phyloP scores from a whole-genome alignment of 805 yeast genomes.

The Yarrowia hollandica region DNA sequence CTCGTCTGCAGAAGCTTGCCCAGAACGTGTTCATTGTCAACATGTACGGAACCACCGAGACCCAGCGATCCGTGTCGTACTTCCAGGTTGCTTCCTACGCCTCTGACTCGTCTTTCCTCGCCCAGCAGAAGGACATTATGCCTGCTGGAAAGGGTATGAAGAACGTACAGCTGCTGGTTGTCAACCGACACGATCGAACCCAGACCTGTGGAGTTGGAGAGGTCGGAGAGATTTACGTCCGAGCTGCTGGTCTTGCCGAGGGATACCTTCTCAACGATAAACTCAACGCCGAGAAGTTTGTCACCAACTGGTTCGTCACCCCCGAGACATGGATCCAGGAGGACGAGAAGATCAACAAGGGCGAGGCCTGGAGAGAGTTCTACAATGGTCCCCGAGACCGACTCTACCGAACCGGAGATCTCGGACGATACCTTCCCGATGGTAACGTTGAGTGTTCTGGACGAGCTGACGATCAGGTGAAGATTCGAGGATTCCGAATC shows the following conservation, averaged over 20 bases:
- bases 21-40: slow-evolving; percentile 86
- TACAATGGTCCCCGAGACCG: slow-evolving; percentile 97
- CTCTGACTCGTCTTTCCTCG: slow-evolving; percentile 69
- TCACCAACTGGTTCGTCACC: slow-evolving; percentile 86
- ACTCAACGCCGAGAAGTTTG: slow-evolving; percentile 80
- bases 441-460: slow-evolving; percentile 99
- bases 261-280: slow-evolving; percentile 94
- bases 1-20: slow-evolving; percentile 88
- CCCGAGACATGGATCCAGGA: slow-evolving; percentile 59
- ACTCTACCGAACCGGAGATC: slow-evolving; percentile 93
- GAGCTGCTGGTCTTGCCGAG: slow-evolving; percentile 97
- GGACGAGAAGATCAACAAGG: slow-evolving; percentile 47
- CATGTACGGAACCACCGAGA: slow-evolving; percentile 99
- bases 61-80: slow-evolving; percentile 96
- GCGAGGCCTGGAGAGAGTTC: slow-evolving; percentile 66
- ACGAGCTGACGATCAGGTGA: slow-evolving; percentile 98
- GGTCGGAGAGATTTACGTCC: slow-evolving; percentile 96
- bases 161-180: slow-evolving; percentile 91
- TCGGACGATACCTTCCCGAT: slow-evolving; percentile 94
- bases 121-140: slow-evolving; percentile 87
- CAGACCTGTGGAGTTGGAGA: slow-evolving; percentile 98
- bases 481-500: slow-evolving; percentile 96
- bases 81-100: slow-evolving; percentile 79
- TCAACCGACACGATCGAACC: slow-evolving; percentile 81
- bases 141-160: slow-evolving; percentile 99